Evolutionary conservation across 148 eudicot species (phyloP), one percentile per base, ranked within the genome.

Genomic region (Persicaria tinctoria): DNA sequence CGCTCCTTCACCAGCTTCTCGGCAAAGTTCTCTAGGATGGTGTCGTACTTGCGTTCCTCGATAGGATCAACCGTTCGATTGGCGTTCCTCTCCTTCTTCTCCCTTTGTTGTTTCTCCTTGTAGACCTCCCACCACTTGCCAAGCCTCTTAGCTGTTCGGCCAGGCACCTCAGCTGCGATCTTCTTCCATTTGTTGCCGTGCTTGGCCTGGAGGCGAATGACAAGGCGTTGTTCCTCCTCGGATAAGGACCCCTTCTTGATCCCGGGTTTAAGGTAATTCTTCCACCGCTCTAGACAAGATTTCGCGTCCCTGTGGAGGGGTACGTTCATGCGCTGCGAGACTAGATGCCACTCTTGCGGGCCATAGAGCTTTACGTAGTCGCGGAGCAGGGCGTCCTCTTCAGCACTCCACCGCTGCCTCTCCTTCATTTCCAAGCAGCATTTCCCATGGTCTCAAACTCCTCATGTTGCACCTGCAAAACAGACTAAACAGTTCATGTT

Each of bases 41-140:
- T 76, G 14, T 91, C 86, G 88, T 93, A 89, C 46, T 89, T 93
- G 0, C 91, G 83, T 46, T 87, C 87, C 66, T 87, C 92, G 0
- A 84, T 84, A 0, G 90, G 98, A 32, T 88, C 90, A 77, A 47
- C 18, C 78, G 71, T 85, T 8, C n/a, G 51, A 38, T 32, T 66
- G 16, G 5, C 38, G 54, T 85, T 81, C 3, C 77, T 86, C 59
- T 86, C 87, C 73, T 89, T 86, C 10, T 84, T 82, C 18, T 75
- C 91, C 63, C 97, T 73, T 60, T 84, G 86, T 5, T 90, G 97
- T 57, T 92, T 93, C 85, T 91, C 98, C 75, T 91, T 90, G 68
- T 89, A 93, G 6, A 93, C 97, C 73, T 93, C 98, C 98, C 94
- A 90, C 94, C 94, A 90, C 89, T 90, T 90, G 4, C 92, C 92